Conservation (phyloP, 805 yeast species). For the Lipomyces orientalis region DNA sequence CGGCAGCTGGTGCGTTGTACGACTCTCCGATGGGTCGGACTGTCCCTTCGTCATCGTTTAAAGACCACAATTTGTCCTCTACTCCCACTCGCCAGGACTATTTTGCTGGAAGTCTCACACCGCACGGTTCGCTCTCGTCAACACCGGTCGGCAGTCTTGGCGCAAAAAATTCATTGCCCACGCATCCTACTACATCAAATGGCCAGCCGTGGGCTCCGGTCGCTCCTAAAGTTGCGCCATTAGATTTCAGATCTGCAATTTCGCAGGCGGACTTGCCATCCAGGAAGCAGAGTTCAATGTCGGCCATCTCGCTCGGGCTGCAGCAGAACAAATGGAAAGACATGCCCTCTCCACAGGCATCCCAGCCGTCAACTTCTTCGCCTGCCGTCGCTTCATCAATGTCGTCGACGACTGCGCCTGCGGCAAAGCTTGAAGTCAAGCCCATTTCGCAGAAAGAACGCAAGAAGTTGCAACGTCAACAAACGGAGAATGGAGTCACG, state of each 20-base stretch:
- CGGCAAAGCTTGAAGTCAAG: neutral
- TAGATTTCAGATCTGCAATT: slow-evolving; percentile 18
- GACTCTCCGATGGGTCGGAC: slow-evolving; percentile 7
- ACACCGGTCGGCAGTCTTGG: slow-evolving; percentile 6
- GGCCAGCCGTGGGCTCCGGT: slow-evolving; percentile 24
- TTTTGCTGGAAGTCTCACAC: slow-evolving; percentile 12
- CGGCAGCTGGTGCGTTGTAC: slow-evolving; percentile 12
- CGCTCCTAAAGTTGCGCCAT: slow-evolving; percentile 9
- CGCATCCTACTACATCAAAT: neutral
- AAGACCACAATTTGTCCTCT: slow-evolving; percentile 1
- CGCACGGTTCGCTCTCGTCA: slow-evolving; percentile 11
- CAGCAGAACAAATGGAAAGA: slow-evolving; percentile 11
- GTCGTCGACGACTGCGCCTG: neutral
- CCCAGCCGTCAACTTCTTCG: neutral
- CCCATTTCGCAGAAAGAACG: slow-evolving; percentile 65
- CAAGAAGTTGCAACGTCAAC: slow-evolving; percentile 50
- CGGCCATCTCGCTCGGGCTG: slow-evolving; percentile 30
- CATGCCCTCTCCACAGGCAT: neutral
- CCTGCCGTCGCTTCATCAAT: neutral
- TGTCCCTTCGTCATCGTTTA: slow-evolving; percentile 16
- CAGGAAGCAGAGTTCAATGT: slow-evolving; percentile 3
- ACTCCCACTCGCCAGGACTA: slow-evolving; percentile 5
- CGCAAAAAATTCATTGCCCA: neutral
- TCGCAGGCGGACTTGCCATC: neutral
- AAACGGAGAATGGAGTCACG: slow-evolving; percentile 24